Evolutionary conservation across 768 basidiomycete species (phyloP), one percentile per base, ranked within the genome.

Genomic region (Lactarius deliciosus): DNA sequence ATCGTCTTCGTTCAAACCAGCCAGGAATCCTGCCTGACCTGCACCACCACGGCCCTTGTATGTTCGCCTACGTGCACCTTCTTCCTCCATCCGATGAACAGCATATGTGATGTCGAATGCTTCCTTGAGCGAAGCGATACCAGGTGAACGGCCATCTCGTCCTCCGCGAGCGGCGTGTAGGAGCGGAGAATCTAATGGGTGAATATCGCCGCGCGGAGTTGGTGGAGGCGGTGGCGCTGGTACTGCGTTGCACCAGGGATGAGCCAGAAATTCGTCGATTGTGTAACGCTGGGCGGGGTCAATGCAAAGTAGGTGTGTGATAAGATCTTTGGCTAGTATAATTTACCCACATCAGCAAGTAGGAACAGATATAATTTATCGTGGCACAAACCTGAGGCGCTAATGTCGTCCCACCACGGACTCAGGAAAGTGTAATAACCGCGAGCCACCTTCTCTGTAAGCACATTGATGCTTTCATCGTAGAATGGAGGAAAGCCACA

Each of bases 371-470:
- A 40, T 62, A 28, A 54, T 11, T n/a, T 45, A 56, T 57, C 10
- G 18, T 22, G 43, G 40, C 22, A 70, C 81, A 45, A 71, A 95
- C 94, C 92, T 64, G 87, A 84, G 67, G 80, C 74, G 68, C 89
- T 92, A 69, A 98, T 93, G 70, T 97, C 92, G 73, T 99, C 96
- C 97, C 97, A 99, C 94, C 98, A 99, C 2, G 97, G 97, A 72
- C 93, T 96, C 58, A 99, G 80, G 82, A 99, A 99, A 0, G 97
- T 98, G 76, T 98, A 99, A 75, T 97, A 91, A 6, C 97, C 97
- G 67, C 90, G 82, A 2, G 97, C 97, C 28, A 99, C 97, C 77
- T 99, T 99, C 77, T 98, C 96, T 0, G 97, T 98, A 54, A 98
- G 84, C 47, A 98, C 94, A 72, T 91, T 94, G 79, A 99, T 99